Conservation (phyloP, 2,329 filamentous ascomycete genomes). For the Phialocephala subalpina region DNA sequence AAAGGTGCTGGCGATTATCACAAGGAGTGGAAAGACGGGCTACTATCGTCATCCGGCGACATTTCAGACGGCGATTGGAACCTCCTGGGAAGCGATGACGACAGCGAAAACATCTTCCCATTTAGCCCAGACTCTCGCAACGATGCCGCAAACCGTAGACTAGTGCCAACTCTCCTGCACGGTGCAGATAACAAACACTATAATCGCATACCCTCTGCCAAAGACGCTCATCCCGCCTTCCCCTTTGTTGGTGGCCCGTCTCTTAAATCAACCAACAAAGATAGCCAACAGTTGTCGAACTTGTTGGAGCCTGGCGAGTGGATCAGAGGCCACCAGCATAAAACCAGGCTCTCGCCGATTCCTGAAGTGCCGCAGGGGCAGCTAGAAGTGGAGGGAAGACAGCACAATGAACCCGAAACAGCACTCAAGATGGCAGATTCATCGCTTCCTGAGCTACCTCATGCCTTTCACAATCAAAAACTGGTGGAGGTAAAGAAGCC, state of each 20-base stretch:
- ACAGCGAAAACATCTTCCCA: slow-evolving; percentile 15
- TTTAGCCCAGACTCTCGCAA: slow-evolving; percentile 11
- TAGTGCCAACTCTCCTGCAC: slow-evolving; percentile 1
- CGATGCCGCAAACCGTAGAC: slow-evolving; percentile 6
- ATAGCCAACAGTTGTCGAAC: too few species aligned
- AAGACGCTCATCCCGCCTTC: too few species aligned
- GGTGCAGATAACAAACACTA: slow-evolving; percentile 4
- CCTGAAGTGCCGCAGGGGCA: slow-evolving; percentile 2
- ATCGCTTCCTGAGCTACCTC: not conserved
- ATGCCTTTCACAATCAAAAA: not conserved
- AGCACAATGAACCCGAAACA: not conserved
- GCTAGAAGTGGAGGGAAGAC: not conserved
- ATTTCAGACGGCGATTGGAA: slow-evolving; percentile 11
- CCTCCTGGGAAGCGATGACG: slow-evolving; percentile 10
- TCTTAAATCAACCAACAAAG: too few species aligned
- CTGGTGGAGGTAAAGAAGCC: slow-evolving; percentile 3
- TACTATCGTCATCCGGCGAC: slow-evolving; percentile 9
- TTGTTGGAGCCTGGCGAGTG: too few species aligned
- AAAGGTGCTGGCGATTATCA: slow-evolving; percentile 13
- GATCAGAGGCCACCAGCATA: not conserved
- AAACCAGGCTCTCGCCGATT: slow-evolving; percentile 8
- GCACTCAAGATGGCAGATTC: not conserved
- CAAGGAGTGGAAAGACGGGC: slow-evolving; percentile 11
- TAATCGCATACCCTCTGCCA: not conserved
- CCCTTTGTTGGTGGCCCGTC: too few species aligned